Evolutionary conservation across 2,329 filamentous ascomycete species (phyloP).

Genomic region (Talaromyces sp.): DNA sequence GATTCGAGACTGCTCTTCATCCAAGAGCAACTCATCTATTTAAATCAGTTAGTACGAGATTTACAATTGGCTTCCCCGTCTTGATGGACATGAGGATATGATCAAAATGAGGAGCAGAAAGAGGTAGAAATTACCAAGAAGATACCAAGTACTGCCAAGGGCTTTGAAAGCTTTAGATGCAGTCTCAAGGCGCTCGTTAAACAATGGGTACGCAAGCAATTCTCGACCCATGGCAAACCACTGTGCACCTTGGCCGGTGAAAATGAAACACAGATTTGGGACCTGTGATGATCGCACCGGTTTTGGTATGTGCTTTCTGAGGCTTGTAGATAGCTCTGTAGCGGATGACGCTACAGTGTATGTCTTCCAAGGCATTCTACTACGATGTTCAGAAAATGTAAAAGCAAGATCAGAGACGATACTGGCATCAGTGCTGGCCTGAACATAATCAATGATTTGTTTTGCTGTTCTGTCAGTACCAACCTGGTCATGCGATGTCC

Average conservation of each 20-base stretch:
- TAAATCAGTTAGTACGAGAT: not conserved
- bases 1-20: constrained; percentile 4
- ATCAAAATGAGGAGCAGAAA: not conserved
- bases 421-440: not conserved
- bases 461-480: not conserved
- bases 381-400: not conserved
- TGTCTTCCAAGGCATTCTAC: not conserved
- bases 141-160: constrained; percentile 9
- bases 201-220: constrained; percentile 10
- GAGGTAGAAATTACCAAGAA: not conserved
- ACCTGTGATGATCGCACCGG: not conserved
- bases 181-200: not conserved
- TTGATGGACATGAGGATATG: not conserved
- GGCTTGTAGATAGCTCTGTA: not conserved
- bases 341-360: not conserved
- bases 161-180: not conserved
- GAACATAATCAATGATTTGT: not conserved
- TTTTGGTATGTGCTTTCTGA: not conserved
- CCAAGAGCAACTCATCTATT: not conserved
- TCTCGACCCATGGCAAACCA: constrained; percentile 33
- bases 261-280: constrained; percentile 23
- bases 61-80: not conserved
- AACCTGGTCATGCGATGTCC: not conserved
- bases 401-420: not conserved
- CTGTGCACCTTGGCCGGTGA: constrained; percentile 40